phyloP scores from a whole-genome alignment of 1,284 basidiomycete genomes.

The Naganishia sp. region DNA sequence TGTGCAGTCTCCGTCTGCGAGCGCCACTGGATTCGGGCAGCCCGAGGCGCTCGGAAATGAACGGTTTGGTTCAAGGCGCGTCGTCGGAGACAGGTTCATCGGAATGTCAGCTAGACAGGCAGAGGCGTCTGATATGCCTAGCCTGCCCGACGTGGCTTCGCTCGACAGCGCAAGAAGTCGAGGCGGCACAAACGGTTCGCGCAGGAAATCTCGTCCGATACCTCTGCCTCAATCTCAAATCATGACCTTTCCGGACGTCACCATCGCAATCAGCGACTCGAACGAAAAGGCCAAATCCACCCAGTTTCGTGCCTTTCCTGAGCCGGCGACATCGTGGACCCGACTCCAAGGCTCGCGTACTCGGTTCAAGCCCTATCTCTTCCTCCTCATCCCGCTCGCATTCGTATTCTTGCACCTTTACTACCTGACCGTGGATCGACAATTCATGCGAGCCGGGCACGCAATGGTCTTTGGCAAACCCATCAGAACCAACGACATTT shows the following conservation, averaged over 20 bases:
- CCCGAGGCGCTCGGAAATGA: background rate
- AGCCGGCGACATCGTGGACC: constrained; percentile 2
- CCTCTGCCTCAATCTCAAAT: background rate
- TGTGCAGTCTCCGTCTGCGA: background rate
- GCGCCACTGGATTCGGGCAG: background rate
- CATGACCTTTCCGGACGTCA: background rate
- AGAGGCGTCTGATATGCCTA: background rate
- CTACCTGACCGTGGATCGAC: constrained; percentile 15
- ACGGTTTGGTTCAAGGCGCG: too few species aligned
- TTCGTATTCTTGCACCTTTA: constrained; percentile 23
- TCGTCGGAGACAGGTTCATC: background rate
- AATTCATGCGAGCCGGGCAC: constrained; percentile 24
- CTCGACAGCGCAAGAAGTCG: background rate
- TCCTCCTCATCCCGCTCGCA: constrained; percentile 24
- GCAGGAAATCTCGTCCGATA: constrained; percentile 1
- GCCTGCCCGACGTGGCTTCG: background rate
- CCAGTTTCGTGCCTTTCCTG: constrained; percentile 20
- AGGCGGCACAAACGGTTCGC: background rate
- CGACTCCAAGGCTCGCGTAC: background rate
- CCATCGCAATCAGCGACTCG: background rate
- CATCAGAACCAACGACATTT: constrained; percentile 1
- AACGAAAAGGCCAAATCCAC: background rate
- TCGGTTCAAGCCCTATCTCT: constrained; percentile 22
- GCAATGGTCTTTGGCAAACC: constrained; percentile 26
- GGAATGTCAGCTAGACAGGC: background rate